Conservation (phyloP, 176 grass and related monocot species). For the Tillandsia fasciculata region DNA sequence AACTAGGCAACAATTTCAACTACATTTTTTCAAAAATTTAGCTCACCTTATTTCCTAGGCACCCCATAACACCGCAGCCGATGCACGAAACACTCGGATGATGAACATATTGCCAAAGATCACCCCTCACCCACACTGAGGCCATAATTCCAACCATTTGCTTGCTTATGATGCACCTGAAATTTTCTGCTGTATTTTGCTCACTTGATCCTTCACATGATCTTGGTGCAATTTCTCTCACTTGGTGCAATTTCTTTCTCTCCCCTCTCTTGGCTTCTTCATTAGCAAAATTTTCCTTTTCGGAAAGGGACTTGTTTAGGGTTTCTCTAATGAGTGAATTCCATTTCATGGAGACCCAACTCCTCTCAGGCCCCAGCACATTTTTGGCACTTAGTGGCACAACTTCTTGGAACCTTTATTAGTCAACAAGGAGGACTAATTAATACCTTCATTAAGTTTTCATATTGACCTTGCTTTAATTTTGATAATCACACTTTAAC, state of each 20-base stretch:
- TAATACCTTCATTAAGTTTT: neutral
- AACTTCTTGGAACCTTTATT: slow-evolving; percentile 89
- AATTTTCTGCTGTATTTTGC: slow-evolving; percentile 11
- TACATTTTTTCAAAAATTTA: neutral
- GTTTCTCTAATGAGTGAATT: slow-evolving; percentile 55
- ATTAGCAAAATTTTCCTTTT: neutral
- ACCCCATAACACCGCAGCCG: slow-evolving; percentile 85
- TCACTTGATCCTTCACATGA: slow-evolving; percentile 21
- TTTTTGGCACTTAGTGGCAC: slow-evolving; percentile 77
- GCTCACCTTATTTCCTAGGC: slow-evolving; percentile 88
- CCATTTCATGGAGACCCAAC: slow-evolving; percentile 57
- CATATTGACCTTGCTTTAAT: no score
- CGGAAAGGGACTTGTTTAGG: slow-evolving; percentile 39
- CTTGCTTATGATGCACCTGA: slow-evolving; percentile 76
- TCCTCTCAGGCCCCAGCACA: slow-evolving; percentile 72
- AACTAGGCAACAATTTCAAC: neutral
- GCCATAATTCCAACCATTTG: slow-evolving; percentile 95
- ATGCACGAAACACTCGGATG: slow-evolving; percentile 57
- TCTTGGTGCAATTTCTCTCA: slow-evolving; percentile 16
- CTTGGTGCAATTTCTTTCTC: no score
- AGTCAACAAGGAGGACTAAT: slow-evolving; percentile 5
- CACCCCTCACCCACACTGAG: slow-evolving; percentile 60
- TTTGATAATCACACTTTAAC: neutral
- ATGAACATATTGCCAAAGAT: slow-evolving; percentile 44
- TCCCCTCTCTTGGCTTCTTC: neutral